phyloP scores from a whole-genome alignment of 2,329 filamentous ascomycete genomes.

The Colletotrichum theobromicola region DNA sequence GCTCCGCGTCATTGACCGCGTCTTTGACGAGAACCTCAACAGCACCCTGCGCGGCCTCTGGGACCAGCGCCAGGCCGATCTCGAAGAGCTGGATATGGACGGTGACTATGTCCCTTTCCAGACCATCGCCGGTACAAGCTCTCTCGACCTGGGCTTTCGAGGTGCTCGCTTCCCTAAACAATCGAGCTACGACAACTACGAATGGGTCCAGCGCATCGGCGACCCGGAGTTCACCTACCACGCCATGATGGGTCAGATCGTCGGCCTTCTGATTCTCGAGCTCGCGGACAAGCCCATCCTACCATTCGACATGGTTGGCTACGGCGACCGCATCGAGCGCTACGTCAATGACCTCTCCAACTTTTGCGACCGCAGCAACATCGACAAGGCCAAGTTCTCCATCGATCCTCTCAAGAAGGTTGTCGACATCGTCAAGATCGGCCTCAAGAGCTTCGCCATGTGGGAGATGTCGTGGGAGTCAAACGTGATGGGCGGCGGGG shows the following conservation, averaged over 20 bases:
- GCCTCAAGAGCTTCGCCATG: conserved; percentile 69
- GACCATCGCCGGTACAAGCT: conserved; percentile 86
- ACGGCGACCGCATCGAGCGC: conserved; percentile 66
- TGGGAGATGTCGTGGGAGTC: conserved; percentile 84
- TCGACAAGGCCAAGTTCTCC: conserved; percentile 59
- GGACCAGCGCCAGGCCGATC: conserved; percentile 64
- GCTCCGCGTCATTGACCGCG: conserved; percentile 73
- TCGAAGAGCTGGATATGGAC: conserved; percentile 73
- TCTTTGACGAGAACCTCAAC: conserved; percentile 75
- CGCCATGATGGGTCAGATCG: conserved; percentile 76
- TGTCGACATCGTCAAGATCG: conserved; percentile 61
- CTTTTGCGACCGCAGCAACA: conserved; percentile 26
- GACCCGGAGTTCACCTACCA: conserved; percentile 89
- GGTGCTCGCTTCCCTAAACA: conserved; percentile 73
- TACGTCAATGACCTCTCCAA: conserved; percentile 68
- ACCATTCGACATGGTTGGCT: conserved; percentile 80
- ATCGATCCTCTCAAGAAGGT: conserved; percentile 68
- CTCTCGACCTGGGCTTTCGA: conserved; percentile 81
- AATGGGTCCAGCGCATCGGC: conserved; percentile 80
- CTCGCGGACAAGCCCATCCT: conserved; percentile 81
- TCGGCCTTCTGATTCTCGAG: conserved; percentile 83
- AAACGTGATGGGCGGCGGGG: conserved; percentile 71
- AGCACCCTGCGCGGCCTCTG: conserved; percentile 77
- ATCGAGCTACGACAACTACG: conserved; percentile 88
- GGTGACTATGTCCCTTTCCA: conserved; percentile 93